Conservation (phyloP, 805 yeast genomes). For the Nakazawaea wyomingensis region DNA sequence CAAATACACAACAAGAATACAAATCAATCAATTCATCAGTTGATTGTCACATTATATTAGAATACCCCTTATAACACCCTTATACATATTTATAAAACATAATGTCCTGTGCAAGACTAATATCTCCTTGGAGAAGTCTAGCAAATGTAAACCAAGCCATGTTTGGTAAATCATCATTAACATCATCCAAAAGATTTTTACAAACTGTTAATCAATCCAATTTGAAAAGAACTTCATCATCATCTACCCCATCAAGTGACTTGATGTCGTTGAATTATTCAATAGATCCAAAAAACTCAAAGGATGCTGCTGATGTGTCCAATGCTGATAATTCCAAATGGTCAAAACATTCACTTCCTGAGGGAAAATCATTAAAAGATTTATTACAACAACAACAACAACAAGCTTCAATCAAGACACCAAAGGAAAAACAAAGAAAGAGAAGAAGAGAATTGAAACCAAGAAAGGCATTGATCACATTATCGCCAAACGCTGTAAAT, state of each 20-base stretch:
- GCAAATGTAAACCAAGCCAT: neutral
- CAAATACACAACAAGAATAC: neutral
- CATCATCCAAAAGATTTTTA: constrained; percentile 5
- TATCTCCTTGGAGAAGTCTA: neutral
- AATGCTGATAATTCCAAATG: constrained; percentile 8
- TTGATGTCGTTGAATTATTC: constrained; percentile 4
- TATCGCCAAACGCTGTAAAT: constrained; percentile 67
- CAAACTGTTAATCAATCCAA: constrained; percentile 10
- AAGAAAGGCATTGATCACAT: constrained; percentile 81
- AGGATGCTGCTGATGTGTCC: neutral
- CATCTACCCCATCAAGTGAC: constrained; percentile 3
- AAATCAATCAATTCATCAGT: too few relatives aligned
- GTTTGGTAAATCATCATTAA: neutral
- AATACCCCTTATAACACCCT: too few relatives aligned
- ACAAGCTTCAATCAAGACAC: neutral
- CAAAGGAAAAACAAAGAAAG: constrained; percentile 15
- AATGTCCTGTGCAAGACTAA: neutral
- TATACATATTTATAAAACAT: too few relatives aligned
- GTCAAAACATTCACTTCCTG: constrained; percentile 16
- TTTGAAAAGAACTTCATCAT: constrained; percentile 7
- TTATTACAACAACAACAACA: constrained; percentile 1
- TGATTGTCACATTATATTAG: neutral
- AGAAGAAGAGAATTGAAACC: constrained; percentile 71
- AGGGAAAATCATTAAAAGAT: constrained; percentile 12
- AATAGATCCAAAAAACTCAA: constrained; percentile 2